Base-by-base conservation (phyloP, 768 basidiomycete species). In the Galerina marginata region DNA sequence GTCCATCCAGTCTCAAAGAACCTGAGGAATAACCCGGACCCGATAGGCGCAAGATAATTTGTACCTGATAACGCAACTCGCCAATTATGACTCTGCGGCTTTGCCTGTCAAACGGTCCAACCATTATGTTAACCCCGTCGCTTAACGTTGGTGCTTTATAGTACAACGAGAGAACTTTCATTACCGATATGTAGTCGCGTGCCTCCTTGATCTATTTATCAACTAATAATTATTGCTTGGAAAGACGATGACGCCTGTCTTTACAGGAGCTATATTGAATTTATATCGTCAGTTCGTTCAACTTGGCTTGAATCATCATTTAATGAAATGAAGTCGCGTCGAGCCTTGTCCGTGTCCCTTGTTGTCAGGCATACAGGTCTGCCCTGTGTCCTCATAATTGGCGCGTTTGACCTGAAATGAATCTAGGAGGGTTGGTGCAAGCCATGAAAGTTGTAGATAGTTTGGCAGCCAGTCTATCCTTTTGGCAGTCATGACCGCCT, bases 121-220 rank as follows among this genome's bases (percentile, higher is more conserved):
- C 43, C 48, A 33, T 58, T 58, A 62, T 58, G 61, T 56, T 65
- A 61, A 58, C 39, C 44, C 59, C 61, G 59, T 66, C 49, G 43
- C 40, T 52, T 44, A 43, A 53, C 36, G 20, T 37, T 56, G 60
- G 23, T 12, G 44, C 16, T 25, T 20, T 23, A 33, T 16, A 38
- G 40, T 46, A 40, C 43, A 36, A 58, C 11, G 39, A 16, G 56
- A 48, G 26, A 38, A 20, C 42, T 50, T 53, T 56, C 44, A 46
- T 42, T 23, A 56, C 44, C 60, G 16, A 57, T 36, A 37, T n/a
- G 42, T 48, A 55, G 54, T 52, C 54, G 55, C 42, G 55, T 54
- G 46, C 52, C 44, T 59, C 45, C 40, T 59, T 39, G 45, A 20
- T 57, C 39, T 46, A 49, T 26, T 49, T 40, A 45, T 59, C 58